A percentile compares a stretch with the other conserved stretches of the same genome.
These are phyloP conservation scores for Murraya paniculata DNA, from an alignment of 345 rosid species.

Conservation along the genomic window DNA sequence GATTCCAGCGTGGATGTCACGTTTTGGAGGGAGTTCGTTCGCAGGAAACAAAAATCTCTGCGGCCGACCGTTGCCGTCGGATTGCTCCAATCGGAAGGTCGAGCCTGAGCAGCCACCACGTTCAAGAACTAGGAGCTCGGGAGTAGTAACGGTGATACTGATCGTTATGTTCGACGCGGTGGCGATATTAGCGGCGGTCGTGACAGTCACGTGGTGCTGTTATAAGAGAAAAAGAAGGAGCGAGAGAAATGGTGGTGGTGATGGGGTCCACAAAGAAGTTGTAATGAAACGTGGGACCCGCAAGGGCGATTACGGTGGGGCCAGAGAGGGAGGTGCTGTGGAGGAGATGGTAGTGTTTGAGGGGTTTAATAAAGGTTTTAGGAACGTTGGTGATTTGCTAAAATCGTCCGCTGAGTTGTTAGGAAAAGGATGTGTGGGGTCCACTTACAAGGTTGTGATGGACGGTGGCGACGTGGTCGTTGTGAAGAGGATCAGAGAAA, in stretches of 20 bases:
- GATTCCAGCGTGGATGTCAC: slow-evolving; percentile 29
- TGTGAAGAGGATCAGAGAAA: slow-evolving; percentile 43
- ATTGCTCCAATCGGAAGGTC: slow-evolving; percentile 23
- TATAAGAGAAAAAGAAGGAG: slow-evolving; percentile 7
- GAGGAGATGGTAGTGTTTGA: slow-evolving; percentile 37
- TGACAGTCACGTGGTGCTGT: slow-evolving; percentile 28
- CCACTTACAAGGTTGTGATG: slow-evolving; percentile 42
- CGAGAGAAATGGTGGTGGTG: neutral
- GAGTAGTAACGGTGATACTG: slow-evolving; percentile 1
- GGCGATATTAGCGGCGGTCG: slow-evolving; percentile 18
- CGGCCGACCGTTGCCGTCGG: slow-evolving; percentile 30
- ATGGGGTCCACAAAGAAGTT: neutral
- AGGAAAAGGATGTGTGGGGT: slow-evolving; percentile 42
- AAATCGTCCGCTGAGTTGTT: slow-evolving; percentile 46
- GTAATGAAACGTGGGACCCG: neutral
- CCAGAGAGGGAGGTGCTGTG: neutral
- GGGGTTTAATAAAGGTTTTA: slow-evolving; percentile 30
- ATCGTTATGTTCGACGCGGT: slow-evolving; percentile 22
- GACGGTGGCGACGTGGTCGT: slow-evolving; percentile 30
- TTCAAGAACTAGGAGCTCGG: neutral
- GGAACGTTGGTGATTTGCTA: slow-evolving; percentile 34
- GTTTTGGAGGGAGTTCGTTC: slow-evolving; percentile 32
- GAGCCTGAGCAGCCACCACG: slow-evolving; percentile 1
- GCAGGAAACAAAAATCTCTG: slow-evolving; percentile 37
- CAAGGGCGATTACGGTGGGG: neutral